These are phyloP conservation scores for Candolleomyces aberdarensis DNA, from an alignment of 768 basidiomycete species.

Conservation along the genomic window DNA sequence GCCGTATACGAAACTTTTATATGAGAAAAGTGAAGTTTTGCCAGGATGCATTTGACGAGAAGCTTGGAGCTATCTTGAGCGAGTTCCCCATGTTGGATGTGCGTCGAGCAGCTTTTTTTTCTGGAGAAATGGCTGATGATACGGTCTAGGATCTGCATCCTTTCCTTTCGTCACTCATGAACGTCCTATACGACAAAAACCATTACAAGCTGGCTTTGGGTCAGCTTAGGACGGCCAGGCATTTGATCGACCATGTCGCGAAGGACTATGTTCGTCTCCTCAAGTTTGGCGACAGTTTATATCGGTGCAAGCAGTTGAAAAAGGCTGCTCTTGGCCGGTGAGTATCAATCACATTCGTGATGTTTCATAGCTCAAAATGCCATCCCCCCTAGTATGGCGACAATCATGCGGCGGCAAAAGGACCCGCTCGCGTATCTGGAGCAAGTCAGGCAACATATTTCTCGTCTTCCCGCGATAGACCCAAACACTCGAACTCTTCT, in stretches of 20 bases:
- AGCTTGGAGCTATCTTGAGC: slow-evolving; percentile 85
- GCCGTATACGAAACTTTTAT: slow-evolving; percentile 95
- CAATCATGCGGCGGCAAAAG: slow-evolving; percentile 97
- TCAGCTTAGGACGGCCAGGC: slow-evolving; percentile 91
- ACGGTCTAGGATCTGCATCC: slow-evolving; percentile 81
- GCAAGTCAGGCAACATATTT: slow-evolving; percentile 98
- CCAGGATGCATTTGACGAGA: slow-evolving; percentile 95
- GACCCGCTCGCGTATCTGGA: slow-evolving; percentile 98
- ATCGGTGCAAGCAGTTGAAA: slow-evolving; percentile 98
- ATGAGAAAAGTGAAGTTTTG: slow-evolving; percentile 99
- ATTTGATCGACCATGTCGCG: slow-evolving; percentile 94
- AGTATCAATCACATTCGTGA: slow-evolving; percentile 24
- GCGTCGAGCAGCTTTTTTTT: slow-evolving; percentile 29
- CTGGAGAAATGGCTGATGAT: slow-evolving; percentile 23
- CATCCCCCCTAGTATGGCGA: slow-evolving; percentile 77
- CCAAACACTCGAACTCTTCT: slow-evolving; percentile 97
- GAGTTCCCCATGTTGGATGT: slow-evolving; percentile 99
- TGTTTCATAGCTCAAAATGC: neutral
- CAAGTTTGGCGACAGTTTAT: slow-evolving; percentile 97
- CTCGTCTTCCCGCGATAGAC: slow-evolving; percentile 96
- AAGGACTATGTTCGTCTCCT: slow-evolving; percentile 96
- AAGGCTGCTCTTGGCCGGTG: slow-evolving; percentile 94
- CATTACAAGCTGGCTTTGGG: slow-evolving; percentile 99
- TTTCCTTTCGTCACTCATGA: slow-evolving; percentile 92
- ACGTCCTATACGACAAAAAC: slow-evolving; percentile 99